Evolutionary conservation across 805 yeast species (phyloP).

Genomic region (Yamadazyma olivae): DNA sequence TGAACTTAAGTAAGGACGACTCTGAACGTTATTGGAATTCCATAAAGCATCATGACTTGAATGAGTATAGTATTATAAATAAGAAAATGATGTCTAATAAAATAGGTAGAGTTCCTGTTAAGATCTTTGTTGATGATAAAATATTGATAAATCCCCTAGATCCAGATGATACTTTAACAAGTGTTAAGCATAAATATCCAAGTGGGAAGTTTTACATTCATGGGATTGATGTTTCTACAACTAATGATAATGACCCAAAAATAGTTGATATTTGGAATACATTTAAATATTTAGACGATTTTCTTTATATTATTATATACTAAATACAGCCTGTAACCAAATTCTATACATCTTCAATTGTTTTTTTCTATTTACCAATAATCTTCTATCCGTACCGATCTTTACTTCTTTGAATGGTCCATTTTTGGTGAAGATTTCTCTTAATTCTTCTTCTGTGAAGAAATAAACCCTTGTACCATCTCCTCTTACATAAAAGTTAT

Average conservation of each 20-base stretch:
- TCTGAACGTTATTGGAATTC: slow-evolving; percentile 58
- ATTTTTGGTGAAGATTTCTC: slow-evolving; percentile 54
- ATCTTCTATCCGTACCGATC: slow-evolving; percentile 86
- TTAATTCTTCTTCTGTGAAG: slow-evolving; percentile 90
- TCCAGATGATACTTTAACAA: background rate
- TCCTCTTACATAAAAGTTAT: slow-evolving; percentile 93
- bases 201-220: slow-evolving; percentile 21
- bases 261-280: slow-evolving; percentile 26
- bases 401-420: slow-evolving; percentile 61
- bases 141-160: slow-evolving; percentile 24
- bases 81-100: slow-evolving; percentile 24
- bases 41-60: slow-evolving; percentile 34
- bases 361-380: slow-evolving; percentile 88
- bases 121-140: slow-evolving; percentile 39
- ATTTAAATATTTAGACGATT: slow-evolving; percentile 35
- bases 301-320: slow-evolving; percentile 25
- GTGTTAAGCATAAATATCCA: background rate
- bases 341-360: slow-evolving; percentile 93
- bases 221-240: slow-evolving; percentile 23
- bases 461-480: slow-evolving; percentile 98
- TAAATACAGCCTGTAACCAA: slow-evolving; percentile 94
- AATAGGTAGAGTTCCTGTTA: slow-evolving; percentile 45
- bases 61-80: slow-evolving; percentile 21
- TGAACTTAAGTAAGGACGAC: slow-evolving; percentile 67
- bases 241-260: slow-evolving; percentile 9